Percentiles rank a stretch among this genome's conserved stretches.
Conservation (phyloP, 139 green algal genomes). For the Deuterostichococcus epilithicus region DNA sequence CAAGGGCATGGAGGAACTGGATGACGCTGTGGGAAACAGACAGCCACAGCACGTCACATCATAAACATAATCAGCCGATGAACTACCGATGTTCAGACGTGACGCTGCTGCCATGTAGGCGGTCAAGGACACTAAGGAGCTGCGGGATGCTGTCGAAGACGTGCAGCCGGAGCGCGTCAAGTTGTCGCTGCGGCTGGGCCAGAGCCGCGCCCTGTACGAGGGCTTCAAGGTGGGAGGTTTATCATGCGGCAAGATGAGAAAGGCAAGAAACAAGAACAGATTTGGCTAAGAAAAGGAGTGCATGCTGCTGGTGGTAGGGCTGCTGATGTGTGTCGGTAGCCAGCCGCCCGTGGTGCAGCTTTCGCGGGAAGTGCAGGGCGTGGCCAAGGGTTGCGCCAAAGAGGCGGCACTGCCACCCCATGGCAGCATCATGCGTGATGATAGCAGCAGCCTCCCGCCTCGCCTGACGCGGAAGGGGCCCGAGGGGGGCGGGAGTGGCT, state of each 20-base stretch:
- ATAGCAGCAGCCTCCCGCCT: too few relatives aligned
- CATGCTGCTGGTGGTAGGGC: too few relatives aligned
- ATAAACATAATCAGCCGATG: not conserved
- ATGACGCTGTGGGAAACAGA: too few relatives aligned
- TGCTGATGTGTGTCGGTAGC: too few relatives aligned
- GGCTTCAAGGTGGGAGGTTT: conserved; percentile 30
- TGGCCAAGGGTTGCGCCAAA: too few relatives aligned
- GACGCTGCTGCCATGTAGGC: conserved; percentile 34
- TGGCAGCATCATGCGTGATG: too few relatives aligned
- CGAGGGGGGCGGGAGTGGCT: too few relatives aligned
- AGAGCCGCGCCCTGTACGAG: conserved; percentile 73
- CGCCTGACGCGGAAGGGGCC: not conserved
- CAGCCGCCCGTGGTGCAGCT: too few relatives aligned
- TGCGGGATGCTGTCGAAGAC: conserved; percentile 89
- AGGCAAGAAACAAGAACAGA: conserved; percentile 11
- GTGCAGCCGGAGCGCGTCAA: conserved; percentile 91
- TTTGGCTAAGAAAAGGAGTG: too few relatives aligned
- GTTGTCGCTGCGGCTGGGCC: conserved; percentile 75
- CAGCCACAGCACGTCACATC: not conserved
- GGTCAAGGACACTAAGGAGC: conserved; percentile 82
- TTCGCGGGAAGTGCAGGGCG: too few relatives aligned
- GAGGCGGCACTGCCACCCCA: too few relatives aligned
- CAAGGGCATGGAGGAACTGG: too few relatives aligned
- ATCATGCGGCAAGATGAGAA: conserved; percentile 19
- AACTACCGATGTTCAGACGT: not conserved